Percentiles rank a stretch among this genome's conserved stretches.
Conservation (phyloP, 2,329 filamentous ascomycete species). For the Pseudophaeomoniella oleicola region DNA sequence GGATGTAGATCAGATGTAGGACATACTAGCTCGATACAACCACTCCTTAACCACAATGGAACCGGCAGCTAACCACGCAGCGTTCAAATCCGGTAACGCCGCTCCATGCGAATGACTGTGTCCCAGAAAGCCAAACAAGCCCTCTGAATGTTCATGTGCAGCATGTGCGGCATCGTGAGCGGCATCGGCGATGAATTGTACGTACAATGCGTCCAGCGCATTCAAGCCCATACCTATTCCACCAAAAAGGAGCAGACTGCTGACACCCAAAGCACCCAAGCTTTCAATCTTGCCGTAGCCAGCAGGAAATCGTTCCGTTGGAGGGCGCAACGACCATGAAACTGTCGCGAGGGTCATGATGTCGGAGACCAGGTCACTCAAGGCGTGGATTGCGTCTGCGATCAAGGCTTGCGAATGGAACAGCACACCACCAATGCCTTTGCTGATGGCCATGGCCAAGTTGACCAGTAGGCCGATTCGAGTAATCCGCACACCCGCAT, state of each 20-base stretch:
- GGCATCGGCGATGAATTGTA: slow-evolving; percentile 56
- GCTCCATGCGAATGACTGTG: slow-evolving; percentile 53
- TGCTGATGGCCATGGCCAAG: slow-evolving; percentile 82
- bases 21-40: slow-evolving; percentile 89
- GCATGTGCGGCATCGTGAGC: slow-evolving; percentile 35
- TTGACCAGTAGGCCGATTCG: slow-evolving; percentile 80
- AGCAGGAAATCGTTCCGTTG: slow-evolving; percentile 68
- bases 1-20: background rate
- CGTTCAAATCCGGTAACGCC: slow-evolving; percentile 71
- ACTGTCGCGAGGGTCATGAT: slow-evolving; percentile 88
- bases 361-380: slow-evolving; percentile 91
- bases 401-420: slow-evolving; percentile 92
- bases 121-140: slow-evolving; percentile 36
- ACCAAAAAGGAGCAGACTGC: slow-evolving; percentile 74
- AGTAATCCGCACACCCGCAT: slow-evolving; percentile 89
- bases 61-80: slow-evolving; percentile 82
- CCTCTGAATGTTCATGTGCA: slow-evolving; percentile 15
- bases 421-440: slow-evolving; percentile 79
- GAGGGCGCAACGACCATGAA: slow-evolving; percentile 77
- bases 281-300: slow-evolving; percentile 98
- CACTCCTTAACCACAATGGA: slow-evolving; percentile 92
- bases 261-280: slow-evolving; percentile 82
- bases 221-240: slow-evolving; percentile 86
- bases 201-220: slow-evolving; percentile 54
- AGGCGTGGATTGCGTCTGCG: slow-evolving; percentile 87